Conservation (phyloP, 805 yeast species). For the Jamesozyma jinghongensis region DNA sequence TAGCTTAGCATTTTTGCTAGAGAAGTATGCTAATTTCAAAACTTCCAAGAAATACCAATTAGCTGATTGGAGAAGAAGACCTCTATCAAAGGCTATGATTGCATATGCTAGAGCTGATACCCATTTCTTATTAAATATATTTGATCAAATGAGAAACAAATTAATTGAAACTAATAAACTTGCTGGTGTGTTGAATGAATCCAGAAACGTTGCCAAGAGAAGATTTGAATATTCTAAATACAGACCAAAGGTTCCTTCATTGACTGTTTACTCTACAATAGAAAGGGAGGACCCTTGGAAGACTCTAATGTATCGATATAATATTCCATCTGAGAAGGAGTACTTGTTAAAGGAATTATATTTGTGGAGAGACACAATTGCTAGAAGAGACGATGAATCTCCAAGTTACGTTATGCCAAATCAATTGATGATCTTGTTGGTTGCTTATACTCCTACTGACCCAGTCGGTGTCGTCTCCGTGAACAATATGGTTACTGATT, state of each 20-base stretch:
- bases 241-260: conserved; percentile 34
- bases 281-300: conserved; percentile 61
- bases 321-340: conserved; percentile 45
- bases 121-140: conserved; percentile 77
- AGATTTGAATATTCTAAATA: conserved; percentile 74
- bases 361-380: conserved; percentile 75
- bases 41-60: conserved; percentile 92
- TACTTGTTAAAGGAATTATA: conserved; percentile 52
- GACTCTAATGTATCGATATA: conserved; percentile 52
- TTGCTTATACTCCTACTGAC: conserved; percentile 49
- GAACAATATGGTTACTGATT: conserved; percentile 40
- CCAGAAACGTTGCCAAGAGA: conserved; percentile 69
- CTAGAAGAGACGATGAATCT: conserved; percentile 76
- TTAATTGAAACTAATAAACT: conserved; percentile 44
- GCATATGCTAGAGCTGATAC: conserved; percentile 93
- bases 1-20: conserved; percentile 77
- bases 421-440: conserved; percentile 57
- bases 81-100: conserved; percentile 63
- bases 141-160: conserved; percentile 58
- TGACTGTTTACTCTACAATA: conserved; percentile 40
- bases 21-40: conserved; percentile 67
- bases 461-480: conserved; percentile 44
- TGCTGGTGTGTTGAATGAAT: conserved; percentile 58
- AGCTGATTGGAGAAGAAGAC: conserved; percentile 94
- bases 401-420: conserved; percentile 77